Base-by-base conservation (phyloP, 148 eudicot genomes). In the Fagopyrum tataricum region DNA sequence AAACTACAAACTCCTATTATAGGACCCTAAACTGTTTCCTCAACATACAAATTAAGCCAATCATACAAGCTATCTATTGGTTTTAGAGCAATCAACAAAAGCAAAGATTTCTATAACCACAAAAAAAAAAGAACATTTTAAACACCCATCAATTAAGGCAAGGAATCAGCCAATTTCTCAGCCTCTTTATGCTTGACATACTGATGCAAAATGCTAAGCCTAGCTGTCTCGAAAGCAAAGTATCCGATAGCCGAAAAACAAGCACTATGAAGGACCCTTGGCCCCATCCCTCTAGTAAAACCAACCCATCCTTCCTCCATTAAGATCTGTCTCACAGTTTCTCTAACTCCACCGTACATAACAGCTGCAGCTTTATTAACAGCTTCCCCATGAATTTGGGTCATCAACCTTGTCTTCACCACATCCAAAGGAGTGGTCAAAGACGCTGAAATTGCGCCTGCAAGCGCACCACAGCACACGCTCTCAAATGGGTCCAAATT, bases 351-450 rank as follows among this genome's bases (percentile, higher is more conserved):
- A 67, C 70, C 62, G 52, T 79, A 78, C 77, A 85, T 72, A 12
- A 67, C 84, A 47, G 81, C 87, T 71, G 86, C 80, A 49, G 76
- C 88, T 81, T 84, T 87, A 72, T 78, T 80, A 31, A 72, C 78
- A 59, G 78, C 85, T 61, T 87, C 96, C 17, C 80, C 82, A 75
- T 77, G 83, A 76, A 72, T 78, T 68, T 89, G 95, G 67, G 97
- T 91, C 98, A 94, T 94, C 86, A 94, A 74, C 78, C 98, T 84
- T 20, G 98, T 94, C 85, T 94, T 94, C 15, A 94, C 87, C 72
- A 94, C 97, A 82, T 94, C 98, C 82, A 94, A 82, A 0, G 95
- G 98, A 1, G 97, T 94, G 0, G 98, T 91, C 77, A 91, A 56
- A 1, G 97, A 86, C 0, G 97, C 92, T 0, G 98, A 94, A 46